These are phyloP conservation scores for Starmerella apicola DNA, from an alignment of 805 yeast genomes.

Conservation along the genomic window DNA sequence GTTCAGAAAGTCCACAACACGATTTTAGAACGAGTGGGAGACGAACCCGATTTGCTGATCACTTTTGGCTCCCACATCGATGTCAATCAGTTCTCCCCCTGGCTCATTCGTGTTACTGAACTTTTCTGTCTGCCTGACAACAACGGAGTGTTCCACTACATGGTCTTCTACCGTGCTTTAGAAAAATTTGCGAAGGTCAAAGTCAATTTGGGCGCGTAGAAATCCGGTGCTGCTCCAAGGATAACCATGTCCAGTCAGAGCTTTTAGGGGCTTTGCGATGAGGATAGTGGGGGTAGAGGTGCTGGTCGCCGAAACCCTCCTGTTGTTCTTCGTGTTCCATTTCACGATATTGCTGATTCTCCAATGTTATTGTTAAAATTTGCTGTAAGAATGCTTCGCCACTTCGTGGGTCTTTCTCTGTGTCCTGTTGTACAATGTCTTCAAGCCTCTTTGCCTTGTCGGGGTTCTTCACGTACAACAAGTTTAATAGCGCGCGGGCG, in stretches of 20 bases:
- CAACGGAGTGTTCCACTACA: slow-evolving; percentile 57
- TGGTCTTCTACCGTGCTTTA: slow-evolving; percentile 50
- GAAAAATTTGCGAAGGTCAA: slow-evolving; percentile 57
- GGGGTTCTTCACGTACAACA: slow-evolving; percentile 2
- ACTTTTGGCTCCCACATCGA: slow-evolving; percentile 79
- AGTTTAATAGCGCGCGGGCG: slow-evolving; percentile 4
- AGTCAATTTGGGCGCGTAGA: slow-evolving; percentile 82
- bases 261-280: too few relatives aligned
- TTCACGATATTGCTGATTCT: background rate
- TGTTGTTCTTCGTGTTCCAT: background rate
- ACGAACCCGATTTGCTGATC: slow-evolving; percentile 84
- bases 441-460: background rate
- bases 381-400: too few relatives aligned
- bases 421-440: too few relatives aligned
- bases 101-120: slow-evolving; percentile 89
- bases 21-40: slow-evolving; percentile 54
- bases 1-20: slow-evolving; percentile 53
- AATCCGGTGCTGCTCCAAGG: too few relatives aligned
- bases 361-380: too few relatives aligned
- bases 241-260: too few relatives aligned
- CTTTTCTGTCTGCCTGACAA: slow-evolving; percentile 86
- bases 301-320: too few relatives aligned
- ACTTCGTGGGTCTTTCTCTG: too few relatives aligned
- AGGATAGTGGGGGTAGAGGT: too few relatives aligned
- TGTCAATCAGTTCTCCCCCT: slow-evolving; percentile 92